A percentile compares a stretch with the other conserved stretches of the same genome.
These are phyloP conservation scores for Penicillium sp. DNA, from an alignment of 2,329 filamentous ascomycete species.

Conservation along the genomic window DNA sequence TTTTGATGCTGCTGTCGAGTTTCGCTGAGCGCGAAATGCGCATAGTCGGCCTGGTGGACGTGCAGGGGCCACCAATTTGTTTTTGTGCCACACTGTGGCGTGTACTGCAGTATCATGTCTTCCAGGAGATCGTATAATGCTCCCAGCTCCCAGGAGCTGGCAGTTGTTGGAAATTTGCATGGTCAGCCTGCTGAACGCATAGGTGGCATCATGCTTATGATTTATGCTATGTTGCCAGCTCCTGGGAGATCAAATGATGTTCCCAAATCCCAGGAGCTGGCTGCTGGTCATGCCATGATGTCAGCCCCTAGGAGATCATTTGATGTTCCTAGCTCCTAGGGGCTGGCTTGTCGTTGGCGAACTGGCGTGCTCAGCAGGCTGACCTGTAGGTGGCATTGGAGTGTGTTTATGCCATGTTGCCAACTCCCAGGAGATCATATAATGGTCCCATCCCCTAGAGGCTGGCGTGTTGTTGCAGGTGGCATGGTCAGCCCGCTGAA, in stretches of 20 bases:
- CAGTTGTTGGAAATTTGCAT: background rate
- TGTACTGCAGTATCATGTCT: background rate
- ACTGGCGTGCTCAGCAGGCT: background rate
- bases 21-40: background rate
- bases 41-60: background rate
- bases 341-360: background rate
- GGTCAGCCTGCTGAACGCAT: background rate
- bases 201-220: no score
- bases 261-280: no score
- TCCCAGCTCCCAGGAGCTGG: background rate
- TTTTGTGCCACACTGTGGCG: background rate
- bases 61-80: background rate
- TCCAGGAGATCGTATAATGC: background rate
- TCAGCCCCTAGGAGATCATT: background rate
- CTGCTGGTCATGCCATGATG: background rate
- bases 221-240: no score
- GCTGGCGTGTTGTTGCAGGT: background rate
- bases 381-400: background rate
- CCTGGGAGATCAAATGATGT: no score
- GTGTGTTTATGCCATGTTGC: background rate
- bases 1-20: background rate
- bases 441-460: background rate
- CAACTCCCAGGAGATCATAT: background rate
- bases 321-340: background rate
- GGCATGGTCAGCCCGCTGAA: background rate